These are phyloP conservation scores for Microsporum ferrugineum DNA, from an alignment of 2,329 filamentous ascomycete genomes.

Conservation along the genomic window DNA sequence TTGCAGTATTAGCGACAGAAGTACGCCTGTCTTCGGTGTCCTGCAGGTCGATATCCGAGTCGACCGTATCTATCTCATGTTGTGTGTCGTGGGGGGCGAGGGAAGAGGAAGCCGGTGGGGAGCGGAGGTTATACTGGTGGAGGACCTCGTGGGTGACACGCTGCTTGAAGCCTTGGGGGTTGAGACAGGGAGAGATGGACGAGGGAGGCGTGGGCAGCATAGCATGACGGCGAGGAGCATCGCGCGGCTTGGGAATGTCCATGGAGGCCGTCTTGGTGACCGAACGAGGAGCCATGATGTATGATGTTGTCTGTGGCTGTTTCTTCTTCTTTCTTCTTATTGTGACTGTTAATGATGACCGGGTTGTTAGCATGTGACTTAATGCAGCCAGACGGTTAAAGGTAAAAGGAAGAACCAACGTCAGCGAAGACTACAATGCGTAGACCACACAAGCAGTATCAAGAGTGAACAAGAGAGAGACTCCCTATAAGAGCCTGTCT, in stretches of 20 bases:
- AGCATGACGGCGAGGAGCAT: conserved; percentile 23
- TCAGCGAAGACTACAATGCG: conserved; percentile 13
- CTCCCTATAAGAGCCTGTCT: too few species aligned
- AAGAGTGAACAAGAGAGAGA: background rate
- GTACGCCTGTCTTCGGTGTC: conserved; percentile 41
- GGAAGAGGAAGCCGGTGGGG: conserved; percentile 28
- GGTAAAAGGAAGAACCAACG: conserved; percentile 6
- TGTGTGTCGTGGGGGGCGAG: conserved; percentile 25
- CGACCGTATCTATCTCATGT: conserved; percentile 37
- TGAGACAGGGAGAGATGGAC: conserved; percentile 81
- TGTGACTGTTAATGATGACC: background rate
- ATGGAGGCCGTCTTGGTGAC: conserved; percentile 39
- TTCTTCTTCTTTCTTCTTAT: background rate
- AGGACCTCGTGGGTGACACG: conserved; percentile 32
- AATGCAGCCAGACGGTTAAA: background rate
- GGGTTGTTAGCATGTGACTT: background rate
- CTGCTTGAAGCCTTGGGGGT: conserved; percentile 66
- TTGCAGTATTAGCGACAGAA: conserved; percentile 18
- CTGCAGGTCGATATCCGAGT: conserved; percentile 79
- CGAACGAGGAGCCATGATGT: conserved; percentile 35
- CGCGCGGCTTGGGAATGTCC: conserved; percentile 38
- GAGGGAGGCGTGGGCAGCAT: conserved; percentile 80
- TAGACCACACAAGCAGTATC: background rate
- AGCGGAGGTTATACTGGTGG: conserved; percentile 14
- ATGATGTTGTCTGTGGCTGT: background rate